Evolutionary conservation across 2,329 filamentous ascomycete genomes (phyloP).

Genomic region (Chaetomium sp.): DNA sequence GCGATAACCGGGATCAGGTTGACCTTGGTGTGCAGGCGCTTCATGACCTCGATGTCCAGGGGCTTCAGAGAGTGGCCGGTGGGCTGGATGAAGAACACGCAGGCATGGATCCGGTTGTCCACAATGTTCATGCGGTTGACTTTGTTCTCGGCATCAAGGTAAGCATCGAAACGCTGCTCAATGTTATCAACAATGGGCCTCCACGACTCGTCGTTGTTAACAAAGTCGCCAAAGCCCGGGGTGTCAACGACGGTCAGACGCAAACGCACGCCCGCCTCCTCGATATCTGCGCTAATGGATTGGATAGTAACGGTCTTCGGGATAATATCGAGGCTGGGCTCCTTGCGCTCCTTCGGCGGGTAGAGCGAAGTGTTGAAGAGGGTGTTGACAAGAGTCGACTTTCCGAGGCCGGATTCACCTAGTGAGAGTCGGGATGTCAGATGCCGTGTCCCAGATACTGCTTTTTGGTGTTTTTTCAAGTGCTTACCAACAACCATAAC

Average conservation of each 20-base stretch:
- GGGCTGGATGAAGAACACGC: conserved; percentile 99
- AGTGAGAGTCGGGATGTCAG: conserved; percentile 8
- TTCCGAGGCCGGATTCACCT: conserved; percentile 99
- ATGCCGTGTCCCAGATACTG: too few species aligned
- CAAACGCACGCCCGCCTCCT: conserved; percentile 95
- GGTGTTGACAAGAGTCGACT: conserved; percentile 98
- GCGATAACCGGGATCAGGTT: conserved; percentile 99
- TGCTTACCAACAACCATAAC: conserved; percentile 98
- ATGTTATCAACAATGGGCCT: conserved; percentile 99
- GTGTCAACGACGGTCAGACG: conserved; percentile 96
- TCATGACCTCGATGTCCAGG: conserved; percentile 98
- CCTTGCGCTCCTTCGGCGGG: conserved; percentile 97
- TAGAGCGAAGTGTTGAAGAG: conserved; percentile 99
- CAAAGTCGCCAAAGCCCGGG: conserved; percentile 96
- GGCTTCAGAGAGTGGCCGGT: conserved; percentile 98
- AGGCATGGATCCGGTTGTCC: conserved; percentile 97
- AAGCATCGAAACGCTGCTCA: conserved; percentile 96
- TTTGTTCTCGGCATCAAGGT: conserved; percentile 99
- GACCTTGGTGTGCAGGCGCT: conserved; percentile 98
- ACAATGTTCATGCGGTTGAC: conserved; percentile 99
- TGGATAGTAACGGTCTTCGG: conserved; percentile 96
- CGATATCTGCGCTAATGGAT: conserved; percentile 92
- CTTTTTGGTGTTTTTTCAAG: too few species aligned
- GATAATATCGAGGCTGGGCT: conserved; percentile 93
- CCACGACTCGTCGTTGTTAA: conserved; percentile 99